Evolutionary conservation across 805 yeast species (phyloP).

Genomic region (Candida orba): DNA sequence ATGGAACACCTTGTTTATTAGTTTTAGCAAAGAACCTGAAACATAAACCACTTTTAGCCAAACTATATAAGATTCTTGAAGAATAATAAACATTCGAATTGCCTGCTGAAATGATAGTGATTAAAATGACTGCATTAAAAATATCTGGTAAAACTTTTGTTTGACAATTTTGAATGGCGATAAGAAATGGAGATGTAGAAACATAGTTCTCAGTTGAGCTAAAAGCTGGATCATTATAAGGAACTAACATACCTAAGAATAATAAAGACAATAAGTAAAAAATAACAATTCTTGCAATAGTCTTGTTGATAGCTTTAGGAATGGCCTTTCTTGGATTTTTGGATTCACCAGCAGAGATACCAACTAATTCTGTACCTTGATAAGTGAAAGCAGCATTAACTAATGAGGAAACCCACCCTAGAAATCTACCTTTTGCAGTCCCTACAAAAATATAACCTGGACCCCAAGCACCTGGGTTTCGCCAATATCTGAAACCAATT

Average conservation of each 20-base stretch:
- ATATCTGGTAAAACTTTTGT: constrained; percentile 60
- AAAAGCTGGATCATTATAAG: constrained; percentile 55
- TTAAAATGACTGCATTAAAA: constrained; percentile 62
- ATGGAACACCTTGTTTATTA: constrained; percentile 56
- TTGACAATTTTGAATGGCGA: constrained; percentile 64
- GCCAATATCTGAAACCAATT: constrained; percentile 75
- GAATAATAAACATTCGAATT: constrained; percentile 70
- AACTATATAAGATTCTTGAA: constrained; percentile 59
- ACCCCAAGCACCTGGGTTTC: constrained; percentile 73
- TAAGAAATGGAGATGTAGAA: constrained; percentile 63
- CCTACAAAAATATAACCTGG: constrained; percentile 48
- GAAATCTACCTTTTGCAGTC: constrained; percentile 47
- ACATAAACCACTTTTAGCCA: constrained; percentile 55
- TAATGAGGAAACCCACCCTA: constrained; percentile 65
- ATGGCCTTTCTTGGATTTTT: constrained; percentile 63
- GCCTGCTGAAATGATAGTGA: constrained; percentile 71
- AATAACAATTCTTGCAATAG: constrained; percentile 54
- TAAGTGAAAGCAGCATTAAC: constrained; percentile 73
- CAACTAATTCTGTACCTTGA: constrained; percentile 74
- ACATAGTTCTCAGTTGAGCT: constrained; percentile 30
- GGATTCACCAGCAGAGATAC: constrained; percentile 71
- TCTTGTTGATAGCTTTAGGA: constrained; percentile 67
- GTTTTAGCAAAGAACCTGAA: constrained; percentile 34
- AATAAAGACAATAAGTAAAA: constrained; percentile 61
- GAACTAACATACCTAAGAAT: constrained; percentile 65